Conservation (phyloP, 176 grass and related monocot genomes). For the Bothriochloa decipiens region DNA sequence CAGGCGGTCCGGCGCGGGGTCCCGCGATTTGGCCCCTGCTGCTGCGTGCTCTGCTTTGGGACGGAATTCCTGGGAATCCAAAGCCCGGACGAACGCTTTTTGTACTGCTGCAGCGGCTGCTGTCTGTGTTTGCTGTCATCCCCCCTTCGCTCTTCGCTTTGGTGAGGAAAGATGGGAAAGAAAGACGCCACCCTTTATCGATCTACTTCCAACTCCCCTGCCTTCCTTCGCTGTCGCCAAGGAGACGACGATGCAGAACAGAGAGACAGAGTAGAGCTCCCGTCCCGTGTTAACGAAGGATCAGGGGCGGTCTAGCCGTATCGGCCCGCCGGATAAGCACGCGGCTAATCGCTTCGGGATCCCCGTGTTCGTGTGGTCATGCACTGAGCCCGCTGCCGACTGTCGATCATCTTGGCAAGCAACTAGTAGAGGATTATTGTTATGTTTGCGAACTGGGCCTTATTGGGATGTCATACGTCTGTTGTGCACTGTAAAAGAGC, state of each 20-base stretch:
- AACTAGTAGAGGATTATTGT: too few species aligned
- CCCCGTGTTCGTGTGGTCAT: background rate
- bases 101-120: background rate
- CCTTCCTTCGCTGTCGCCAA: background rate
- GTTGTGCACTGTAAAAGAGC: too few species aligned
- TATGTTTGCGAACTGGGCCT: too few species aligned
- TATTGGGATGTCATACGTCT: too few species aligned
- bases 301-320: background rate
- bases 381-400: background rate
- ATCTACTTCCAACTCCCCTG: too few species aligned
- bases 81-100: constrained; percentile 29
- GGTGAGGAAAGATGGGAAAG: background rate
- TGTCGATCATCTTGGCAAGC: too few species aligned
- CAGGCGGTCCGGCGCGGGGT: background rate
- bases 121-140: background rate
- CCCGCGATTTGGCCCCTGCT: constrained; percentile 37
- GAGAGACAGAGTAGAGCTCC: background rate
- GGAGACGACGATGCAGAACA: background rate
- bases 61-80: constrained; percentile 54
- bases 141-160: background rate
- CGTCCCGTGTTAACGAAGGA: background rate
- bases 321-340: background rate
- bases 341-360: background rate
- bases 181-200: constrained; percentile 13
- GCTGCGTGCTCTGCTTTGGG: constrained; percentile 8